Conservation (phyloP, 331 rosid genomes). For the Spiraea crenata region DNA sequence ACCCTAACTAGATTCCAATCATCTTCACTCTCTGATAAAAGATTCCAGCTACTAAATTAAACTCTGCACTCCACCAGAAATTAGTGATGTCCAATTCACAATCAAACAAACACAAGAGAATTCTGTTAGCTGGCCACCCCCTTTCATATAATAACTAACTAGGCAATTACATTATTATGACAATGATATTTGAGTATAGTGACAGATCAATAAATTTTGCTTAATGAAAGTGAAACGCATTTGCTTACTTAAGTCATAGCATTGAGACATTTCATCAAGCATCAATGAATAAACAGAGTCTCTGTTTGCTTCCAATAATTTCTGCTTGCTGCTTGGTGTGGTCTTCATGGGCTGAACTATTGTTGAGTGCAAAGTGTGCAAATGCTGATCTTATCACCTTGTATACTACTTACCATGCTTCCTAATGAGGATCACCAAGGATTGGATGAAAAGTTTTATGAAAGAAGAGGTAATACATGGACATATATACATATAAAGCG, state of each 20-base stretch:
- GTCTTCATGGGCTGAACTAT: constrained; percentile 1
- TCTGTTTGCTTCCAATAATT: not conserved
- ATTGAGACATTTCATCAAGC: not conserved
- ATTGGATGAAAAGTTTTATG: too few relatives aligned
- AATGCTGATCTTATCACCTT: not conserved
- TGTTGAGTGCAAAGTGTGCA: not conserved
- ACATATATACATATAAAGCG: too few relatives aligned
- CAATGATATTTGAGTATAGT: not conserved
- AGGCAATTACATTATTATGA: not conserved
- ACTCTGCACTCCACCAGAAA: not conserved
- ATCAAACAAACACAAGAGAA: not conserved
- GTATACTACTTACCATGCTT: not conserved
- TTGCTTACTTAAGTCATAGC: too few relatives aligned
- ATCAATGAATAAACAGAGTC: too few relatives aligned
- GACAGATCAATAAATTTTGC: too few relatives aligned
- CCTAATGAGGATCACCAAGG: not conserved
- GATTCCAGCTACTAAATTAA: not conserved
- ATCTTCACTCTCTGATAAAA: not conserved
- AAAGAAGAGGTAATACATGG: too few relatives aligned
- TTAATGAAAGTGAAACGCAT: too few relatives aligned
- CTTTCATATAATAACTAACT: not conserved
- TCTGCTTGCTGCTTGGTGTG: not conserved
- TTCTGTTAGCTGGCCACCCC: not conserved
- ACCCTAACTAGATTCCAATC: constrained; percentile 5
- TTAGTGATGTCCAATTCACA: not conserved